These are phyloP conservation scores for Houttuynia cordata DNA, from an alignment of 164 flowering plant species.

Conservation along the genomic window DNA sequence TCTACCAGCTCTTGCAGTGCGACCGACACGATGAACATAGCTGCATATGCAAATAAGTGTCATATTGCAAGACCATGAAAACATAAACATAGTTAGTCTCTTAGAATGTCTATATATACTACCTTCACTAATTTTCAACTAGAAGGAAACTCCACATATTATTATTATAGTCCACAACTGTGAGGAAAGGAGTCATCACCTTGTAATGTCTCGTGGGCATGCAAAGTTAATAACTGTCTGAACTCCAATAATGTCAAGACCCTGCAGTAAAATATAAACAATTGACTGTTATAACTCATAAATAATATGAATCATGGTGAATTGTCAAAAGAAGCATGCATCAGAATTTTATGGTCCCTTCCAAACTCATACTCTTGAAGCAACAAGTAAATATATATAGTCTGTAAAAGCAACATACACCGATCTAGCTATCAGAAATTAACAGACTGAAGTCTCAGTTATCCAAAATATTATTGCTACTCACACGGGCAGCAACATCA, in stretches of 20 bases:
- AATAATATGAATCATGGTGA: background rate
- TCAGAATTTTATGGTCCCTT: background rate
- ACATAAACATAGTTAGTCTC: too few species aligned
- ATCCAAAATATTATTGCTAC: conserved; percentile 11
- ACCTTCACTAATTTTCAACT: too few species aligned
- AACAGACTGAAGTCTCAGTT: background rate
- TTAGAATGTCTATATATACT: too few species aligned
- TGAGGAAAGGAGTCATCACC: conserved; percentile 22
- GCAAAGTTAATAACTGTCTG: conserved; percentile 87
- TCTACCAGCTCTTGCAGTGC: conserved; percentile 98
- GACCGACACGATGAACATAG: conserved; percentile 96
- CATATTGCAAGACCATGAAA: too few species aligned
- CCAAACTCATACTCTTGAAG: too few species aligned
- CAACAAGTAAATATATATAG: too few species aligned
- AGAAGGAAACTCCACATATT: too few species aligned
- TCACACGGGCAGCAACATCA: conserved; percentile 95
- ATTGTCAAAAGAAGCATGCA: background rate
- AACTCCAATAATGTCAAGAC: conserved; percentile 93
- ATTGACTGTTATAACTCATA: background rate
- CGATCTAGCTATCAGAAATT: background rate
- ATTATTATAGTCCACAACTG: background rate
- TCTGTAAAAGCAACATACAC: background rate
- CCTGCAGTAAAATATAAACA: conserved; percentile 29
- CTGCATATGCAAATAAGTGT: conserved; percentile 25
- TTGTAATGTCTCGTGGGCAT: conserved; percentile 87